Evolutionary conservation across 352 stramenopile genomes (phyloP).

Genomic region (Phytophthora quininea): DNA sequence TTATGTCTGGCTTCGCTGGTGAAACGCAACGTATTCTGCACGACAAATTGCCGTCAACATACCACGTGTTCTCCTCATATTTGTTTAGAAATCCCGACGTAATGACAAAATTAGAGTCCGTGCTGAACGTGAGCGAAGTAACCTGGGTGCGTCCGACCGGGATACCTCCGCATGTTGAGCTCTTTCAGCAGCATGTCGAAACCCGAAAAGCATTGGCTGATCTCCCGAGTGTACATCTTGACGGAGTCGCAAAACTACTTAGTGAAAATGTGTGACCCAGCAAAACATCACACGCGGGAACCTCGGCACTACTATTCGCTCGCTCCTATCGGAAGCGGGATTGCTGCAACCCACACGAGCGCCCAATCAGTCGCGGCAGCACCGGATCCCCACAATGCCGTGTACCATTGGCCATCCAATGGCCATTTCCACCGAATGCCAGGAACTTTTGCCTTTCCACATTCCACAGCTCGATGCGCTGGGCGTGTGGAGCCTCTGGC

Average conservation of each 20-base stretch:
- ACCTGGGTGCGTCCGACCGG: background rate
- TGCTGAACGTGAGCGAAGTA: background rate
- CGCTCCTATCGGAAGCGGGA: slow-evolving; percentile 5
- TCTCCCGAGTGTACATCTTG: background rate
- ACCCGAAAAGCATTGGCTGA: background rate
- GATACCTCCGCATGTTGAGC: background rate
- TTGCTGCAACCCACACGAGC: background rate
- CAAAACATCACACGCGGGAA: background rate
- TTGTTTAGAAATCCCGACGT: background rate
- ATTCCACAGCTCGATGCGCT: slow-evolving; percentile 13
- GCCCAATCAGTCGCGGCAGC: background rate
- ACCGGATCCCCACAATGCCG: too few species aligned
- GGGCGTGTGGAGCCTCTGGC: slow-evolving; percentile 11
- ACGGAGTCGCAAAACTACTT: background rate
- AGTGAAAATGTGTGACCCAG: background rate
- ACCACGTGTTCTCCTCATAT: background rate
- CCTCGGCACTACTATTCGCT: background rate
- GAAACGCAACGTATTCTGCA: background rate
- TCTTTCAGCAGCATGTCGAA: background rate
- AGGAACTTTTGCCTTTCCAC: slow-evolving; percentile 4
- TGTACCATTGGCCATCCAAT: background rate
- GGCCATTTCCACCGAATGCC: slow-evolving; percentile 12
- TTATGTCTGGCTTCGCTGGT: slow-evolving; percentile 16
- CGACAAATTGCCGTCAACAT: background rate
- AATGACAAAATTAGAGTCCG: background rate